Conservation (phyloP, 2,329 filamentous ascomycete species). For the Zymoseptoria crescenta region DNA sequence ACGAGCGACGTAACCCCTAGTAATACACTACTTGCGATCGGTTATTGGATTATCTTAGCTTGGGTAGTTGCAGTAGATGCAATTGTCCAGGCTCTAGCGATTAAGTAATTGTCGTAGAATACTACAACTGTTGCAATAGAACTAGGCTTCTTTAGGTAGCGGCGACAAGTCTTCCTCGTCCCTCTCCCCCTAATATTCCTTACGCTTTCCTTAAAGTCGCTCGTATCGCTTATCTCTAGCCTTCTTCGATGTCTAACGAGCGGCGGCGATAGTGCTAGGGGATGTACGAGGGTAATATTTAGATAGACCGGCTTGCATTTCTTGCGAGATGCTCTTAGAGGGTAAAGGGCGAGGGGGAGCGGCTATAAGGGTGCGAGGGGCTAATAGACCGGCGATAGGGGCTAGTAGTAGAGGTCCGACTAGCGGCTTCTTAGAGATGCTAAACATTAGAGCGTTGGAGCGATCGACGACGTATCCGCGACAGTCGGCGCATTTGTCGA, state of each 20-base stretch:
- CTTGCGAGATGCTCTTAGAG: background rate
- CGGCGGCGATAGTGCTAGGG: background rate
- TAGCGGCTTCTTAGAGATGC: background rate
- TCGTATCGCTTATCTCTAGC: background rate
- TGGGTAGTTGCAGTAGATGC: background rate
- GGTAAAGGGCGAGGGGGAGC: background rate
- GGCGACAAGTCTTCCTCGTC: background rate
- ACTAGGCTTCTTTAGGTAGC: background rate
- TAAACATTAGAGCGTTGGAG: background rate
- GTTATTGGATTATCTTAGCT: background rate
- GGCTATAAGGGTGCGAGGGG: background rate
- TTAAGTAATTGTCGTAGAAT: background rate
- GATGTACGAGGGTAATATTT: background rate
- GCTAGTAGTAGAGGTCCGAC: background rate
- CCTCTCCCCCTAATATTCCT: background rate
- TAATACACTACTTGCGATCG: background rate
- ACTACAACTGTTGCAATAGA: background rate
- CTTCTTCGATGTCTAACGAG: too few relatives aligned
- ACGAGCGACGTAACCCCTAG: background rate
- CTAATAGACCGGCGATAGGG: too few relatives aligned
- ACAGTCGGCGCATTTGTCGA: background rate
- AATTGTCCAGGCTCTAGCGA: background rate
- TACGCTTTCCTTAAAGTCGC: background rate
- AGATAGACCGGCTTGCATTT: background rate
- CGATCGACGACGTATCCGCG: background rate